Percentiles rank a stretch among this genome's conserved stretches.
Evolutionary conservation across 768 basidiomycete species (phyloP).

Genomic region (Pleurotus citrinopileatus): DNA sequence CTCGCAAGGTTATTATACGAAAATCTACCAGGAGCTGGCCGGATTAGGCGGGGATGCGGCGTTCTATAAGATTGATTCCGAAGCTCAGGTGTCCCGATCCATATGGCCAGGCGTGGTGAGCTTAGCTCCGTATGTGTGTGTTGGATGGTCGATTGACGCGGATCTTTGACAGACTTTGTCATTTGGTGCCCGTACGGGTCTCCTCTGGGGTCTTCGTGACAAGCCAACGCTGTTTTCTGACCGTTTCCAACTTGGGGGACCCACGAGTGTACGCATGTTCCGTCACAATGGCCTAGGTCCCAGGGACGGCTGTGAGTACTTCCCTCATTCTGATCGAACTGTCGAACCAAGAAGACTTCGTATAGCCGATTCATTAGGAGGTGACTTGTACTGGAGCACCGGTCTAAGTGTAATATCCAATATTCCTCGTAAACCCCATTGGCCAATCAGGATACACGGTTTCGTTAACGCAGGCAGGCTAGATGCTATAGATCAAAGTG

Average conservation of each 20-base stretch:
- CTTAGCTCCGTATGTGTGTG: constrained; percentile 8
- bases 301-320: constrained; percentile 59
- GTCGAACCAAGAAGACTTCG: not conserved
- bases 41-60: constrained; percentile 80
- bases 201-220: constrained; percentile 59
- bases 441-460: constrained; percentile 80
- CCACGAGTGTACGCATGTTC: constrained; percentile 80
- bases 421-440: constrained; percentile 68
- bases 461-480: constrained; percentile 84
- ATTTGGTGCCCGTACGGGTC: constrained; percentile 66
- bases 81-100: constrained; percentile 59
- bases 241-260: constrained; percentile 92
- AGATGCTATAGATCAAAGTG: constrained; percentile 57
- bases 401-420: constrained; percentile 76
- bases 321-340: constrained; percentile 6
- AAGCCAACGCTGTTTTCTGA: constrained; percentile 67
- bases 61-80: constrained; percentile 72
- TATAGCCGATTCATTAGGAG: constrained; percentile 81
- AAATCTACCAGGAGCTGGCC: constrained; percentile 67
- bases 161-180: constrained; percentile 60
- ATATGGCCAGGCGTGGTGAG: constrained; percentile 60
- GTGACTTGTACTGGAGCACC: constrained; percentile 76
- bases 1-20: constrained; percentile 60
- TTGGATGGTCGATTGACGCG: not conserved
- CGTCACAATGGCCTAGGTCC: constrained; percentile 75